Conservation (phyloP, 78 protist genomes). For the Pigoraptor vietnamica region DNA sequence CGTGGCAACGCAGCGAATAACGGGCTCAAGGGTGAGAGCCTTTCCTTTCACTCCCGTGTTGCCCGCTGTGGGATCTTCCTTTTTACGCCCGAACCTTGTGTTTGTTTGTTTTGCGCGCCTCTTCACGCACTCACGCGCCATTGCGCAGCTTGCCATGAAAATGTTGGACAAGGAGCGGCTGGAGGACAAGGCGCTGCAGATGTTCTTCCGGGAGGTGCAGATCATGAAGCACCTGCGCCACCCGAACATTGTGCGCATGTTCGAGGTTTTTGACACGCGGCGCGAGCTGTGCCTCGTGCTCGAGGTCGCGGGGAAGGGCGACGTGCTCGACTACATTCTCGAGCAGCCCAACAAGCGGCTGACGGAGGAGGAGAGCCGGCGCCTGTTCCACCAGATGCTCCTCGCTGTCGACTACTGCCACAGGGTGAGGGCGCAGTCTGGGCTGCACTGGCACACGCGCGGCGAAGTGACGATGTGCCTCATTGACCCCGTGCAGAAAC, state of each 20-base stretch:
- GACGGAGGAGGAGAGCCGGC: constrained; percentile 40
- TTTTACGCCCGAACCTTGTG: too few relatives aligned
- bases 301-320: constrained; percentile 52
- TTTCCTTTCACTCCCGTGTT: too few relatives aligned
- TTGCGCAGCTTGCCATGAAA: background rate
- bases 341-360: background rate
- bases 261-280: constrained; percentile 42
- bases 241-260: background rate
- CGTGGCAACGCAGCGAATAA: constrained; percentile 22
- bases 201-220: constrained; percentile 3
- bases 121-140: too few relatives aligned
- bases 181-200: background rate
- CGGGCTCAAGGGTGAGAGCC: constrained; percentile 29
- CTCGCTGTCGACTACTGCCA: constrained; percentile 55
- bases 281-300: constrained; percentile 34
- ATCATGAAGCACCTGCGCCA: background rate
- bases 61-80: too few relatives aligned
- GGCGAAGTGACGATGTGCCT: too few relatives aligned
- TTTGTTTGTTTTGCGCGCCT: too few relatives aligned
- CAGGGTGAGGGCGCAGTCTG: background rate
- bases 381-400: constrained; percentile 38
- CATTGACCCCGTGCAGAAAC: too few relatives aligned
- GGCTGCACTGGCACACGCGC: background rate
- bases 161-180: background rate
- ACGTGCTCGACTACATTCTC: constrained; percentile 37